These are phyloP conservation scores for Clonostachys sp. DNA, from an alignment of 2,329 filamentous ascomycete species.

Conservation along the genomic window DNA sequence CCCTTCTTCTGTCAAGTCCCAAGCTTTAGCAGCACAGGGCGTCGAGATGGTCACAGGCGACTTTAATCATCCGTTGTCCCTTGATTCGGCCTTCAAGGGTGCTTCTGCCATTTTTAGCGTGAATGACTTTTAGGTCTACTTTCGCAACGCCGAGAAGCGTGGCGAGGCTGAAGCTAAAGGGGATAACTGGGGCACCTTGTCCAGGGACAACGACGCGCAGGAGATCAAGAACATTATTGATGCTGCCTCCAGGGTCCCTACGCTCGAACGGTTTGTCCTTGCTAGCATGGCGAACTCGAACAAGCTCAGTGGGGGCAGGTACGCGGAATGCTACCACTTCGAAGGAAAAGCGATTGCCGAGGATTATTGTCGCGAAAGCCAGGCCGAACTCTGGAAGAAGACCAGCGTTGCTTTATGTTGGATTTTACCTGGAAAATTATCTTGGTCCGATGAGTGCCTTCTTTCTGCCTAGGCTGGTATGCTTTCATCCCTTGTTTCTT, in stretches of 20 bases:
- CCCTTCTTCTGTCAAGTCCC: background rate
- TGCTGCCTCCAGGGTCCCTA: slow-evolving; percentile 7
- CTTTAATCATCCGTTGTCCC: slow-evolving; percentile 2
- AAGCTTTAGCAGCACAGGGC: slow-evolving; percentile 3
- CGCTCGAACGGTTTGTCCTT: slow-evolving; percentile 32
- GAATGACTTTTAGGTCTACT: slow-evolving; percentile 4
- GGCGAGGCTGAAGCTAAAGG: slow-evolving; percentile 2
- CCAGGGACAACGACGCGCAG: slow-evolving; percentile 1
- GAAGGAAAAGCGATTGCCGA: slow-evolving; percentile 41
- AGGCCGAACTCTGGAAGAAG: slow-evolving; percentile 5
- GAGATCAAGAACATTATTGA: slow-evolving; percentile 8
- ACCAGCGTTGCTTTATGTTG: background rate
- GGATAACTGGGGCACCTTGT: background rate
- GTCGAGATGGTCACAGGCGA: slow-evolving; percentile 8
- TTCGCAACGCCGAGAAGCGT: slow-evolving; percentile 1
- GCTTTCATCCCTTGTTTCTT: too few relatives aligned
- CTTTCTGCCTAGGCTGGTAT: too few relatives aligned
- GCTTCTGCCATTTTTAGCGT: slow-evolving; percentile 7
- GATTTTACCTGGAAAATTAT: background rate
- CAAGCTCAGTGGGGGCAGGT: slow-evolving; percentile 33
- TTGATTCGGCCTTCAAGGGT: slow-evolving; percentile 6
- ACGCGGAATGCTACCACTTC: slow-evolving; percentile 39
- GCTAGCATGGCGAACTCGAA: slow-evolving; percentile 39
- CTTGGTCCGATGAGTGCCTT: too few relatives aligned
- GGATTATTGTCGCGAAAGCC: slow-evolving; percentile 1